A percentile compares a stretch with the other conserved stretches of the same genome.
phyloP scores from a whole-genome alignment of 2,329 filamentous ascomycete genomes.

The Aspergillus viridinutans region DNA sequence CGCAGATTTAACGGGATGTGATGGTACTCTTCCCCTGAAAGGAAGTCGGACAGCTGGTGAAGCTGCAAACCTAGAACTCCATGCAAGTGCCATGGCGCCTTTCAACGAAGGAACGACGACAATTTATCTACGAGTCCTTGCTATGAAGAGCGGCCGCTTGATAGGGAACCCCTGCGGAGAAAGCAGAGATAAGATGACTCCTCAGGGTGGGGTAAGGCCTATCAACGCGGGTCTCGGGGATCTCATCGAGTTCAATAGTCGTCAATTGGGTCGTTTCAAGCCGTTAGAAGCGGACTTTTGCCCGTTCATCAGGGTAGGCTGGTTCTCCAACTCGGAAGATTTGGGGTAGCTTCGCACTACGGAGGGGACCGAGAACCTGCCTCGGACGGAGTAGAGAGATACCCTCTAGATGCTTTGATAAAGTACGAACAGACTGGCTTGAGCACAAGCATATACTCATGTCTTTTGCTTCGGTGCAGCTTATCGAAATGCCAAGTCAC shows the following conservation, averaged over 20 bases:
- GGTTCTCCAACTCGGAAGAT: constrained; percentile 6
- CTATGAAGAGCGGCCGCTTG: background rate
- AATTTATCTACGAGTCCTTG: constrained; percentile 1
- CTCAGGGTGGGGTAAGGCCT: background rate
- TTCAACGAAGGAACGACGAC: background rate
- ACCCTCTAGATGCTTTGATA: background rate
- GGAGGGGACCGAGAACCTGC: background rate
- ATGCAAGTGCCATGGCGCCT: constrained; percentile 5
- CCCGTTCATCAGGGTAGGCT: background rate
- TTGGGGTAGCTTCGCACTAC: constrained; percentile 1
- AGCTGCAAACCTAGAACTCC: background rate
- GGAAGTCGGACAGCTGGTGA: constrained; percentile 2
- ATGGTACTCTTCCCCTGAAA: background rate
- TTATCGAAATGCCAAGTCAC: background rate
- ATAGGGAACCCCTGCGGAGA: background rate
- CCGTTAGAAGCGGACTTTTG: background rate
- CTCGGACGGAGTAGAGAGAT: background rate
- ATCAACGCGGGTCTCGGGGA: background rate
- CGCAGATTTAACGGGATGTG: background rate
- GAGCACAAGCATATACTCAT: background rate
- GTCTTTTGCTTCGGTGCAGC: background rate
- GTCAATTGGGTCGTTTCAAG: constrained; percentile 1
- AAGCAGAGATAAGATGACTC: constrained; percentile 2
- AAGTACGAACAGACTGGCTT: background rate
- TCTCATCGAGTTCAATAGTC: background rate